Evolutionary conservation across 2,329 filamentous ascomycete genomes (phyloP).

Genomic region (Fusarium sambucinum): DNA sequence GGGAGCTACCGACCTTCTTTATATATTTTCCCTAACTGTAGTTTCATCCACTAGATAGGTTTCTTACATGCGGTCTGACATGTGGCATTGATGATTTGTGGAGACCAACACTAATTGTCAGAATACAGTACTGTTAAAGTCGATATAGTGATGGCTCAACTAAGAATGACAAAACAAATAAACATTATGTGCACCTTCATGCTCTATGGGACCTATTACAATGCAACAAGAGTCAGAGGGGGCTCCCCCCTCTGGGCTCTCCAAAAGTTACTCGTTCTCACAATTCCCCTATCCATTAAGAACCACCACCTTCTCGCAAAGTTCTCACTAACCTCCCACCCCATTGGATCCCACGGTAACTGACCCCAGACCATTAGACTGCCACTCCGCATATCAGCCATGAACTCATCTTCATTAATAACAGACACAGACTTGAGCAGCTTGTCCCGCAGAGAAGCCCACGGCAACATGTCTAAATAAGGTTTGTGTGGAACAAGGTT

Average conservation of each 20-base stretch:
- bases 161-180: accelerated
- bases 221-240: accelerated
- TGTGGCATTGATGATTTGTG: accelerated
- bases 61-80: not conserved
- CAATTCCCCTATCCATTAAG: slow-evolving; percentile 22
- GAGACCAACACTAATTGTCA: not conserved
- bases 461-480: slow-evolving; percentile 33
- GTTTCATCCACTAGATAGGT: no score
- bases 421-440: slow-evolving; percentile 17
- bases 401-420: slow-evolving; percentile 18
- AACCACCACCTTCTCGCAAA: slow-evolving; percentile 48
- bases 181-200: accelerated
- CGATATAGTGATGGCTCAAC: not conserved
- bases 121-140: not conserved
- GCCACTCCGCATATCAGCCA: slow-evolving; percentile 3
- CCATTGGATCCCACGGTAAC: slow-evolving; percentile 48
- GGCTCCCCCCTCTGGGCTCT: slow-evolving; percentile 14
- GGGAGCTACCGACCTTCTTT: accelerated
- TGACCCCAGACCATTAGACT: slow-evolving; percentile 19
- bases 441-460: slow-evolving; percentile 18
- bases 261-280: slow-evolving; percentile 34
- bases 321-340: slow-evolving; percentile 59
- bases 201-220: accelerated
- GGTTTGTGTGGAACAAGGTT: slow-evolving; percentile 14
- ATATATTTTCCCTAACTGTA: no score